phyloP scores from a whole-genome alignment of 805 yeast species.

The Barnettozyma siamensis region DNA sequence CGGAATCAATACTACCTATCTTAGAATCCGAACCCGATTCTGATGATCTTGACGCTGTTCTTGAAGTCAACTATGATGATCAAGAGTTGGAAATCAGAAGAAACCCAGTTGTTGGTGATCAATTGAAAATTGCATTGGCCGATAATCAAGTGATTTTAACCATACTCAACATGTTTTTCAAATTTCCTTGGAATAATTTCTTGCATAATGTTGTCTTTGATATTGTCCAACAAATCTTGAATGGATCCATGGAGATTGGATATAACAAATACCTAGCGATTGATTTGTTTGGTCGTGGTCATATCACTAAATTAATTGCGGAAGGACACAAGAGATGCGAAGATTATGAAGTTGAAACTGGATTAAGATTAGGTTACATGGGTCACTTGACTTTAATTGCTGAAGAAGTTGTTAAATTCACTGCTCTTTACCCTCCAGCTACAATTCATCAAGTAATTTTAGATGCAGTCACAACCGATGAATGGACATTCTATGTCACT shows the following conservation, averaged over 20 bases:
- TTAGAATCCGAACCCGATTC: conserved; percentile 25
- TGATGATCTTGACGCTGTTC: conserved; percentile 19
- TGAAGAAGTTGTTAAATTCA: conserved; percentile 91
- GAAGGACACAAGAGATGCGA: conserved; percentile 57
- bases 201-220: conserved; percentile 97
- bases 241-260: conserved; percentile 80
- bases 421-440: conserved; percentile 26
- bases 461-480: conserved; percentile 35
- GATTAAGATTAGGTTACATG: conserved; percentile 84
- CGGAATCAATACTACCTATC: conserved; percentile 4
- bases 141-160: conserved; percentile 66
- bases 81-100: conserved; percentile 39
- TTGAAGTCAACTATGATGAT: conserved; percentile 31
- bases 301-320: conserved; percentile 51
- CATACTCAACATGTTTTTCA: conserved; percentile 70
- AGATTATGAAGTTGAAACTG: conserved; percentile 50
- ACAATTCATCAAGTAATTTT: conserved; percentile 28
- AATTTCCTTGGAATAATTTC: conserved; percentile 95
- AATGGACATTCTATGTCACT: conserved; percentile 80
- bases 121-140: conserved; percentile 71
- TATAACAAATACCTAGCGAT: conserved; percentile 72
- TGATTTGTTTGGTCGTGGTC: conserved; percentile 64
- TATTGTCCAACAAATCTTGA: conserved; percentile 88
- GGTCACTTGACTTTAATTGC: conserved; percentile 94
- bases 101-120: conserved; percentile 79